phyloP scores from a whole-genome alignment of 1,139 yeast genomes.

The Yamadazyma trypodendri region DNA sequence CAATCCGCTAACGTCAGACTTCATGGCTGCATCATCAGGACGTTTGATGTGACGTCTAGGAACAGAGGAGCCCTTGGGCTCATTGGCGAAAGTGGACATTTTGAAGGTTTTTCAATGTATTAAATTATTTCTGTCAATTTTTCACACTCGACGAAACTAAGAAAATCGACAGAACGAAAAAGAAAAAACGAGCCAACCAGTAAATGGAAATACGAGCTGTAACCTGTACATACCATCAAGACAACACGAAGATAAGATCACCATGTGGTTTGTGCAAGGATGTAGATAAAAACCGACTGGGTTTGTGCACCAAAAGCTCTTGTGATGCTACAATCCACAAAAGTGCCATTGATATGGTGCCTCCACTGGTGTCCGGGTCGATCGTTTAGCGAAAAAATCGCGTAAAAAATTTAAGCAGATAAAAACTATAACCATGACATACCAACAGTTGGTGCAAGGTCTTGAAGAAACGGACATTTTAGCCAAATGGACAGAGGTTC shows the following conservation, averaged over 20 bases:
- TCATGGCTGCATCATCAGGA: conserved; percentile 69
- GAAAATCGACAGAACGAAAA: not conserved
- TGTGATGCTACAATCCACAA: no score
- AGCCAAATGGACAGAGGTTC: conserved; percentile 61
- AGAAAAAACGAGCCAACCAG: not conserved
- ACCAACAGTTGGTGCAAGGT: conserved; percentile 44
- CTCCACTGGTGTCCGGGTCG: not conserved
- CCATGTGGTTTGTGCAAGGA: no score
- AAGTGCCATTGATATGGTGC: no score
- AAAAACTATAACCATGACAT: conserved; percentile 3
- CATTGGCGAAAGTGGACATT: conserved; percentile 20
- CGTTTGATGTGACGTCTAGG: conserved; percentile 58
- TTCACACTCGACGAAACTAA: conserved; percentile 3
- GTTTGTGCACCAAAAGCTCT: no score
- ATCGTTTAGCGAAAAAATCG: conserved; percentile 1
- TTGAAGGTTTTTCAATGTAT: conserved; percentile 7
- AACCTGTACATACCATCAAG: no score
- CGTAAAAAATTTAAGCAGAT: not conserved
- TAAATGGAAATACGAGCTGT: not conserved
- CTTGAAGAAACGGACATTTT: conserved; percentile 52
- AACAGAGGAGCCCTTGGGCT: conserved; percentile 14
- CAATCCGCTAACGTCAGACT: conserved; percentile 58
- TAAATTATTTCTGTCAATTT: not conserved
- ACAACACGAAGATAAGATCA: no score
- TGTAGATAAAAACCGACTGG: no score